Conservation (phyloP, 2,329 filamentous ascomycete species). For the Colletotrichum sp. region DNA sequence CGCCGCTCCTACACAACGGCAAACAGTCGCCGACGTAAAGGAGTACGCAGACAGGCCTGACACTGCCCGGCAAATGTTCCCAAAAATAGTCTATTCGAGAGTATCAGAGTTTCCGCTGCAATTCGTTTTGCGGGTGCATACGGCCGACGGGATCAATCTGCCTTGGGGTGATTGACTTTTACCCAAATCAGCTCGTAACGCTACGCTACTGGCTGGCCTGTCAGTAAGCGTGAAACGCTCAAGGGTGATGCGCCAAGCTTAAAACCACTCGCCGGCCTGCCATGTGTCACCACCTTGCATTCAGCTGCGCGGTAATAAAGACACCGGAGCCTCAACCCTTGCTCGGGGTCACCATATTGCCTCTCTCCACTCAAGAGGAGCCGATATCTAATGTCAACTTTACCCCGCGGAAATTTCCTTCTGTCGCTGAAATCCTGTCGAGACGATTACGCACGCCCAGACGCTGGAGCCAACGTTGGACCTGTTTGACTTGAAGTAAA, state of each 20-base stretch:
- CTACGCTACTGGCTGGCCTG: neutral
- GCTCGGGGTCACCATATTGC: neutral
- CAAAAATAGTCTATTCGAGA: neutral
- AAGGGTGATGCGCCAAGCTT: neutral
- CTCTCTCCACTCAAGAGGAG: neutral
- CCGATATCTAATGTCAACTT: neutral
- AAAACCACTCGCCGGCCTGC: neutral
- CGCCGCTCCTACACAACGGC: neutral
- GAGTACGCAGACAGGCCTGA: neutral
- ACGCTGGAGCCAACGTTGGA: neutral
- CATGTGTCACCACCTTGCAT: neutral
- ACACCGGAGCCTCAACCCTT: neutral
- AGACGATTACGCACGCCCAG: neutral
- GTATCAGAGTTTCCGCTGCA: neutral
- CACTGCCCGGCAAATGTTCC: neutral
- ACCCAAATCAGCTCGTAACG: neutral
- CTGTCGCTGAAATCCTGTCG: neutral
- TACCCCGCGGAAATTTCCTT: neutral
- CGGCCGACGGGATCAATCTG: neutral
- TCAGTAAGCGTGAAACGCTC: constrained; percentile 6
- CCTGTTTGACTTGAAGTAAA: neutral
- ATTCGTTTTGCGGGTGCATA: neutral
- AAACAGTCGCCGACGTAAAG: neutral
- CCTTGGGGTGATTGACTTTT: neutral
- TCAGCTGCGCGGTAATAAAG: neutral